Evolutionary conservation across 768 basidiomycete species (phyloP).

Genomic region (Phanerochaete sordida): DNA sequence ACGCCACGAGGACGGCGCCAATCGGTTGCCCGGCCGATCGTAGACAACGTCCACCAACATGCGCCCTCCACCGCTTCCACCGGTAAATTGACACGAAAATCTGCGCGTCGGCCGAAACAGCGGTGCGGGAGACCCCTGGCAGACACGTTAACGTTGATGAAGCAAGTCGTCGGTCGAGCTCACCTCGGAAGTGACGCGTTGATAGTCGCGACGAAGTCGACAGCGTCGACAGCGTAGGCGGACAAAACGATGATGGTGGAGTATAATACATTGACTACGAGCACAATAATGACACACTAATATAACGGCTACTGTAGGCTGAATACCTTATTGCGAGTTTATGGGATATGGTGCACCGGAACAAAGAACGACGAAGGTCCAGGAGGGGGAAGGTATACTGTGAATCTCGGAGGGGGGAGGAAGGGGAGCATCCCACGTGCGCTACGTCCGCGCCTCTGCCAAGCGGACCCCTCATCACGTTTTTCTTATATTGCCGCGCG

Average conservation of each 20-base stretch:
- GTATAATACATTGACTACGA: conserved; percentile 10
- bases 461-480: conserved; percentile 15
- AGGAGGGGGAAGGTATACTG: neutral
- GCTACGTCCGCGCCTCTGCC: conserved; percentile 33
- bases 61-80: no score
- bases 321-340: conserved; percentile 3
- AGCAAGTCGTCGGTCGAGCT: no score
- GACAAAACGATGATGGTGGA: neutral
- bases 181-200: no score
- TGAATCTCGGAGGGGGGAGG: conserved; percentile 18
- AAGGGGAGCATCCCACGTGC: conserved; percentile 32
- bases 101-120: no score
- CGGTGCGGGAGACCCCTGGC: no score
- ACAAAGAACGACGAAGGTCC: conserved; percentile 1
- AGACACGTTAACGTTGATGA: no score
- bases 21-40: no score
- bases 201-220: no score
- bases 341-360: neutral
- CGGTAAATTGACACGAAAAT: no score
- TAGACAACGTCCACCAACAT: no score
- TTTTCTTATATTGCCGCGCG: conserved; percentile 6
- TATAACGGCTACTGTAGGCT: conserved; percentile 12
- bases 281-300: conserved; percentile 16
- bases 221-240: neutral
- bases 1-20: neutral